These are phyloP conservation scores for Platanus orientalis DNA, from an alignment of 164 flowering plant species.

Conservation along the genomic window DNA sequence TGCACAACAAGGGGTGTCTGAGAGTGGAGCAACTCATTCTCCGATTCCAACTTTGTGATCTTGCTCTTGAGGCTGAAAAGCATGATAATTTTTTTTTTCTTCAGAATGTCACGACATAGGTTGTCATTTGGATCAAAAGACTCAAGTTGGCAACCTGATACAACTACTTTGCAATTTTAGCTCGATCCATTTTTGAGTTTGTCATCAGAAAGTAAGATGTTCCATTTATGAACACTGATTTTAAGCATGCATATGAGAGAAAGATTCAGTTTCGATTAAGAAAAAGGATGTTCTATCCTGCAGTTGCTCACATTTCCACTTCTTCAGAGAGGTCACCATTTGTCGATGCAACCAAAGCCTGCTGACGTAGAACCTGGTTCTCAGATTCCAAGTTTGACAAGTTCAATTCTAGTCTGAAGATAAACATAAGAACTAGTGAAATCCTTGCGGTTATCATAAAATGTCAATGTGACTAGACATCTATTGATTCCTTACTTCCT, in stretches of 20 bases:
- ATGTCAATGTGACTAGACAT: background rate
- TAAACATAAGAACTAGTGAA: conserved; percentile 2
- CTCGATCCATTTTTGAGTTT: too few relatives aligned
- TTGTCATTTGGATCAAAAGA: too few relatives aligned
- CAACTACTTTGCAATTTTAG: too few relatives aligned
- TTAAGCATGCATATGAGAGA: background rate
- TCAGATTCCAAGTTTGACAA: conserved; percentile 77
- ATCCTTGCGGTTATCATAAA: background rate
- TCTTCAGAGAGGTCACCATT: conserved; percentile 55
- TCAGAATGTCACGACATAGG: background rate
- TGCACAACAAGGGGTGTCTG: conserved; percentile 33
- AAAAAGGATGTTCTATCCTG: background rate
- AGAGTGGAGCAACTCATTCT: conserved; percentile 55
- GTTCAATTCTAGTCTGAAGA: conserved; percentile 51
- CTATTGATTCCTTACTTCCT: background rate
- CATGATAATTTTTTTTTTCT: background rate
- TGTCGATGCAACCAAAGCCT: conserved; percentile 15
- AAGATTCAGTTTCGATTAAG: too few relatives aligned
- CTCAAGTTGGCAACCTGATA: background rate
- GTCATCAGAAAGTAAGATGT: too few relatives aligned
- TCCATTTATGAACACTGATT: too few relatives aligned
- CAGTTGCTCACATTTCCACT: conserved; percentile 41
- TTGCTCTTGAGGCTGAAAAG: conserved; percentile 46
- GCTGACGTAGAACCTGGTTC: conserved; percentile 80
- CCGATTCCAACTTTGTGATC: conserved; percentile 52